Base-by-base conservation (phyloP, 768 basidiomycete species). In the Suillus occidentalis region DNA sequence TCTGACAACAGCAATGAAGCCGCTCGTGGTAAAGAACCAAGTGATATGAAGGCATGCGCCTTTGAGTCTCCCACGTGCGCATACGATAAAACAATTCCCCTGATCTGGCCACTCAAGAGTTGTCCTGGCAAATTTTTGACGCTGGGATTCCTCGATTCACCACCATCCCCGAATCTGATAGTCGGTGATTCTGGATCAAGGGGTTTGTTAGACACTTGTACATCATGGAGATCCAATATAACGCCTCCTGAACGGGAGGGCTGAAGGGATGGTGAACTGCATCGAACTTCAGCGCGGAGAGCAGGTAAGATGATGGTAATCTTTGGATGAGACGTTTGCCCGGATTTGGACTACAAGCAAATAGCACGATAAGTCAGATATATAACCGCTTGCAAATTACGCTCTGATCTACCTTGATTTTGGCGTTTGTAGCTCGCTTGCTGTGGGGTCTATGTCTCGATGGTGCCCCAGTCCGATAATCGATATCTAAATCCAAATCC, bases 251-350 rank as follows among this genome's bases (percentile, higher is more conserved):
- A 93, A 31, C 91, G 85, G 20, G 80, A 81, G 8, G 72, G 45
- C 31, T 68, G 75, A 2, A 72, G 72, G 22, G 79, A 72, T 6
- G 88, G 87, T 37, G 92, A 81, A 6, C 89, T 87, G 71, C 85
- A 88, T 56, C 91, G 85, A 58, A 90, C 71, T 72, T 94, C 85
- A 25, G 90, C 53, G 22, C 94, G 87, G 53, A 95, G 71, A 22
- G 50, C 61, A 49, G 31, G 25, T 66, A 55, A 57, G 63, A n/a
- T 25, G 7, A 57, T 28, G 62, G 20, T 62, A 25, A 62, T 62
- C 37, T 62, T 31, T 4, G 20, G 10, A 34, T 20, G 36, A 1
- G 50, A 40, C 16, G 9, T 40, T 25, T 39, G 57, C 16, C 60
- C 40, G n/a, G 37, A 39, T 28, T 56, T 62, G 31, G 62, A 25